phyloP scores from a whole-genome alignment of 2,329 filamentous ascomycete species.

The Hymenoscyphus fraxineus region DNA sequence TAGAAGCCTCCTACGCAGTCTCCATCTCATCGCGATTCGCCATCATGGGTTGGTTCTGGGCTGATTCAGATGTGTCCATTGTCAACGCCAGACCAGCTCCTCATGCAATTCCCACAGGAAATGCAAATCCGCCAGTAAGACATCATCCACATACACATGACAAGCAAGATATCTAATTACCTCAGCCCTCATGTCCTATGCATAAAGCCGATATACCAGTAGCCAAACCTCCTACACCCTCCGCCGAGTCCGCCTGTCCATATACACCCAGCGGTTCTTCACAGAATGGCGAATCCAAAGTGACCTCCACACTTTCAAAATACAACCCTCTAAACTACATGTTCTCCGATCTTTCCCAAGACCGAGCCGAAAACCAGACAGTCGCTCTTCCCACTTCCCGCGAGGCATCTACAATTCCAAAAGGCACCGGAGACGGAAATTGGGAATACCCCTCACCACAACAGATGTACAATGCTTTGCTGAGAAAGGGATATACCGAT shows the following conservation, averaged over 20 bases:
- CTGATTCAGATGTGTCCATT: slow-evolving; percentile 26
- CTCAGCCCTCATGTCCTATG: slow-evolving; percentile 66
- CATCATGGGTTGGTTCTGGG: slow-evolving; percentile 36
- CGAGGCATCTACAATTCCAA: slow-evolving; percentile 87
- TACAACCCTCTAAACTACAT: slow-evolving; percentile 90
- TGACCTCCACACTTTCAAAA: slow-evolving; percentile 55
- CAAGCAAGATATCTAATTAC: not conserved
- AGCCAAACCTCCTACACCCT: slow-evolving; percentile 29
- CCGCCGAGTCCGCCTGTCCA: slow-evolving; percentile 34
- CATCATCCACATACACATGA: not conserved
- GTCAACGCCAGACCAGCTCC: slow-evolving; percentile 24
- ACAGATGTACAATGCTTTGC: slow-evolving; percentile 98
- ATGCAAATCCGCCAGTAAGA: slow-evolving; percentile 30
- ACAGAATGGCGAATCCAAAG: slow-evolving; percentile 23
- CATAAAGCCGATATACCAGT: slow-evolving; percentile 45
- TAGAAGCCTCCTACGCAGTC: not conserved
- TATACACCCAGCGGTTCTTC: slow-evolving; percentile 31
- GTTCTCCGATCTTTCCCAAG: slow-evolving; percentile 82
- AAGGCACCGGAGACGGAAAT: slow-evolving; percentile 69
- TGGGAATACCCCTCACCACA: slow-evolving; percentile 99
- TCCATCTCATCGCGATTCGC: not conserved
- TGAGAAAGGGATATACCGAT: slow-evolving; percentile 93
- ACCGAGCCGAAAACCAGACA: slow-evolving; percentile 68
- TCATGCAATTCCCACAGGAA: slow-evolving; percentile 25
- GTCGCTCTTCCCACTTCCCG: slow-evolving; percentile 72